Evolutionary conservation across 2,329 filamentous ascomycete genomes (phyloP), one percentile per base, ranked within the genome.

Genomic region (Hymenoscyphus albidus): DNA sequence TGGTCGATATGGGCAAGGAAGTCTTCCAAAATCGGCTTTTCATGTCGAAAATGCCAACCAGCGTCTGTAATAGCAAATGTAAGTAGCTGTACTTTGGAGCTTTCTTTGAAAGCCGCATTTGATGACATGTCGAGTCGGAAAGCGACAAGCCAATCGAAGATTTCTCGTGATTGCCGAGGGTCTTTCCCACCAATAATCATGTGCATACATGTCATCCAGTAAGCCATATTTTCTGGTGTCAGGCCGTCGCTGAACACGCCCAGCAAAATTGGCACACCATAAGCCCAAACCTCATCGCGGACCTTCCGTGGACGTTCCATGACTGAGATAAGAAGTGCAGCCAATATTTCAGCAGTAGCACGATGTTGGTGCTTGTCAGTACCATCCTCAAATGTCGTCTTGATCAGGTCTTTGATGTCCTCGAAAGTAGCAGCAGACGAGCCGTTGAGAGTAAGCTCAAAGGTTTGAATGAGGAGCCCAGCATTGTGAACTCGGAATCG

Each of bases 101-200:
- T 97, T 76, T 99, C 96, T 76, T 99, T 99, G 83, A 99, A 99
- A 0, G 95, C 95, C 3, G 96, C 95, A 74, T 98, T 97, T 0
- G 94, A 97, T 5, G 86, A 82, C 89, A 98, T 94, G 75, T 99
- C 95, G 10, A 99, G 82, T 38, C 92, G 86, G 84, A 98, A 98
- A 62, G 88, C 86, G 58, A 90, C 86, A 22, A 99, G 82, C 77
- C 87, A 89, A 68, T 95, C 89, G 42, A 97, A 85, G 68, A 99
- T 83, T 69, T 96, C 94, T 81, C 90, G 93, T 2, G 88, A 88
- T 68, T 94, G 87, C 56, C 96, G 87, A 13, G 95, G 94, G 77
- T 99, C 95, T 73, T 95, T 94, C 12, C 89, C 88, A 71, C 96
- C 92, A 54, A 97, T 82, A 32, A 96, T 86, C 74, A 97, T 86